Evolutionary conservation across 169 alveolate genomes (phyloP), one percentile per base, ranked within the genome.

Genomic region (Eimeria sp.): DNA sequence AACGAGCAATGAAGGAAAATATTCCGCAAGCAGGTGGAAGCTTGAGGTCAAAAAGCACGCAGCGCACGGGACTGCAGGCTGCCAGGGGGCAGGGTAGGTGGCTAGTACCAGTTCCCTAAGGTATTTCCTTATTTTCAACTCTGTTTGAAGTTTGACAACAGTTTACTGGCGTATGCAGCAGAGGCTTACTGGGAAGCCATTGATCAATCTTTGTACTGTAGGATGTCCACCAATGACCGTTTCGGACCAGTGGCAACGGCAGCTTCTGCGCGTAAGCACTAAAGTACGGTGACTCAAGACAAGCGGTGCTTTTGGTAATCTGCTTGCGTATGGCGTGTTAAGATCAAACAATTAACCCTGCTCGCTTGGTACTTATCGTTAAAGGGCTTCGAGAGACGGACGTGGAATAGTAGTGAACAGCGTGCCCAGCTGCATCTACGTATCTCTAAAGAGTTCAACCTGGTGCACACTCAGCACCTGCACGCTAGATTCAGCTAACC

Each of bases 1-100:
- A 78, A 25, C 13, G 25, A 78, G 88, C 67, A 47, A 49, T 13
- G 88, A 9, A 78, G 25, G 65, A 49, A 51, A 5, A 78, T 43
- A 3, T 16, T 78, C n/a, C 67, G 14, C 27, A 57, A 57, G 16
- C 30, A 34, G 11, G 18, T 20, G 76, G 91, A 54, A n/a, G 75
- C 76, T 16, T 30, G 76, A 83, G 58, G 54, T 57, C 73, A 54
- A 83, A 34, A 83, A 58, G 76, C 76, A 83, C 54, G 58, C 91
- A 47, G 72, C 30, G 88, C 65, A 51, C 67, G 47, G 88, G 88
- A n/a, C 65, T 78, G 65, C 88, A 51, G 88, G 61, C 88, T 51
- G 67, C 88, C 73, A 16, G 91, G 34, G 6, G 58, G 91, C 75
- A 30, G 75, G 40, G 91, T 34, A 34, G 34, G 76, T 83, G 91